Evolutionary conservation across 2,329 filamentous ascomycete genomes (phyloP).

Genomic region (Cytospora chrysosperma): DNA sequence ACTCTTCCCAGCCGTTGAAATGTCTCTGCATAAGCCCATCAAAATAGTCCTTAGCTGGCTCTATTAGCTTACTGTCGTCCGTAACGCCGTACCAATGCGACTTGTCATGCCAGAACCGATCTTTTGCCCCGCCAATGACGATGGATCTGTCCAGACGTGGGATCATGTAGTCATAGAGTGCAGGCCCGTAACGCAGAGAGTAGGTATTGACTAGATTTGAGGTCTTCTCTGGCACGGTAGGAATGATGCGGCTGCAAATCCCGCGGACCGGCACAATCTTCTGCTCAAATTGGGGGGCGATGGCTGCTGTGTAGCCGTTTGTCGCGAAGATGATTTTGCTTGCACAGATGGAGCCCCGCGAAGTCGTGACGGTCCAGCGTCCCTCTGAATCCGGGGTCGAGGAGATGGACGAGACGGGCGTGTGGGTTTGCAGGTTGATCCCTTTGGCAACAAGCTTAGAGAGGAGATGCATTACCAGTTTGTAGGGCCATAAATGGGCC

Average conservation of each 20-base stretch:
- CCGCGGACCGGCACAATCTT: constrained; percentile 64
- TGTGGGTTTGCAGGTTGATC: constrained; percentile 9
- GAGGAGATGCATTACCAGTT: constrained; percentile 32
- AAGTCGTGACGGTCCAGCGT: constrained; percentile 49
- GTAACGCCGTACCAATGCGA: constrained; percentile 45
- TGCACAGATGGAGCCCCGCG: constrained; percentile 53
- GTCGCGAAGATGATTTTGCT: constrained; percentile 61
- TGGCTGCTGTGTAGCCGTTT: constrained; percentile 64
- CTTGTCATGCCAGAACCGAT: constrained; percentile 34
- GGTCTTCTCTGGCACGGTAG: neutral
- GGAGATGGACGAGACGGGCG: constrained; percentile 22
- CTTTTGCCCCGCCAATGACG: constrained; percentile 37
- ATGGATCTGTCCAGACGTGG: constrained; percentile 45
- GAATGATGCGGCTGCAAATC: constrained; percentile 30
- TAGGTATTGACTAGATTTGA: constrained; percentile 31
- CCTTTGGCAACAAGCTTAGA: constrained; percentile 20
- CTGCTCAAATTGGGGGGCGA: constrained; percentile 58
- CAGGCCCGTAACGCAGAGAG: constrained; percentile 27
- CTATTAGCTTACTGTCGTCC: constrained; percentile 47
- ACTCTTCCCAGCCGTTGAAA: constrained; percentile 50
- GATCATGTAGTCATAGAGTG: constrained; percentile 40
- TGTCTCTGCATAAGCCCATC: constrained; percentile 47
- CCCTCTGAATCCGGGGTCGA: constrained; percentile 24
- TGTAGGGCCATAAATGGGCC: constrained; percentile 32
- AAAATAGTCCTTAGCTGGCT: constrained; percentile 43